phyloP scores from a whole-genome alignment of 208 protist genomes.

The Trypanosoma scelopori region DNA sequence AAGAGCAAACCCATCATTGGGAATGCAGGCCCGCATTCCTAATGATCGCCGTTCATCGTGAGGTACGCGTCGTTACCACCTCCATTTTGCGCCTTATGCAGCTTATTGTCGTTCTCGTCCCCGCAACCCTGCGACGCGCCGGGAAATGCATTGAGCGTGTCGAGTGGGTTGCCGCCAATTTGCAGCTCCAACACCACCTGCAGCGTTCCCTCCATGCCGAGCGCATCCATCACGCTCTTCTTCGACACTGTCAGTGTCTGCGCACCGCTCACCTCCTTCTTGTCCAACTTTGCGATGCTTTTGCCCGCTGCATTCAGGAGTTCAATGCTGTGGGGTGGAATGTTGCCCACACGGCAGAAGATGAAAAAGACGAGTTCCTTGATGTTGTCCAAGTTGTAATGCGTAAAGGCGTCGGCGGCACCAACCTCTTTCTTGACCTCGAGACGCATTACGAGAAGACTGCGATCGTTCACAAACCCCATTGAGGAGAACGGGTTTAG shows the following conservation, averaged over 20 bases:
- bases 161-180: conserved; percentile 54
- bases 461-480: conserved; percentile 56
- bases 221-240: conserved; percentile 33
- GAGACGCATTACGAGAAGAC: conserved; percentile 44
- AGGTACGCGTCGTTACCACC: not conserved
- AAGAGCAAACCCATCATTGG: too few species aligned
- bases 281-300: conserved; percentile 38
- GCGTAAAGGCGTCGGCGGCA: conserved; percentile 28
- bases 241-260: conserved; percentile 54
- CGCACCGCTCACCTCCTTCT: conserved; percentile 37
- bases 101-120: not conserved
- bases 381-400: conserved; percentile 40
- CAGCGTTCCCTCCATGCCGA: conserved; percentile 37
- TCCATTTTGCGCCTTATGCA: not conserved
- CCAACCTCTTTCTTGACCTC: conserved; percentile 50
- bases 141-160: conserved; percentile 46
- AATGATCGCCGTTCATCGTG: too few species aligned
- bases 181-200: conserved; percentile 46
- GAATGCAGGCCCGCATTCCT: too few species aligned
- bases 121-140: not conserved
- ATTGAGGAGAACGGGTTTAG: conserved; percentile 73
- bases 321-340: conserved; percentile 77
- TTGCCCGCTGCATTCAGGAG: conserved; percentile 45
- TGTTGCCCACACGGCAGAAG: conserved; percentile 60
- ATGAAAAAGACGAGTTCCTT: conserved; percentile 67